Conservation (phyloP, 768 basidiomycete species). For the Lentinula guzmanii region DNA sequence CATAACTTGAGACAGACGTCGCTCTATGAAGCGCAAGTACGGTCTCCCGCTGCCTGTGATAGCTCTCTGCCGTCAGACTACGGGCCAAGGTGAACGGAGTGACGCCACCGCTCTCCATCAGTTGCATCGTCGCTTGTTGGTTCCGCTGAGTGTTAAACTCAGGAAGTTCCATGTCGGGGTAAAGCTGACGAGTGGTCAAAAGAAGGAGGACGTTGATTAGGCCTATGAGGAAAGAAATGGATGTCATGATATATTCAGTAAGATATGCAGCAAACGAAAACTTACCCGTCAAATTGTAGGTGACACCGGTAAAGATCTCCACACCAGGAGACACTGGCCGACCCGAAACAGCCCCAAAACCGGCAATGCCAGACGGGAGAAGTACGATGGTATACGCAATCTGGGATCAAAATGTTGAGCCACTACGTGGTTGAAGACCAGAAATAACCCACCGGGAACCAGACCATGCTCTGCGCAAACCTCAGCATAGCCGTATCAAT, state of each 20-base stretch:
- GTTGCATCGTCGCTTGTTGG: neutral
- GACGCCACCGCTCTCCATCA: slow-evolving; percentile 11
- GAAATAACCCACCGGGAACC: slow-evolving; percentile 17
- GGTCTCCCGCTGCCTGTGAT: neutral
- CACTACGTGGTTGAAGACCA: neutral
- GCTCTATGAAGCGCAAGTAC: neutral
- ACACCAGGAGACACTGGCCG: slow-evolving; percentile 10
- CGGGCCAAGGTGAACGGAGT: slow-evolving; percentile 12
- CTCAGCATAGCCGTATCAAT: slow-evolving; percentile 21
- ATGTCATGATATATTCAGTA: neutral
- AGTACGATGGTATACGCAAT: slow-evolving; percentile 16
- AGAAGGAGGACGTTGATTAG: slow-evolving; percentile 26
- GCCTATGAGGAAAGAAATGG: slow-evolving; percentile 10
- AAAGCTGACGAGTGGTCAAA: slow-evolving; percentile 15
- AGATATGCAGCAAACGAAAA: neutral
- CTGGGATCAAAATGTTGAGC: slow-evolving; percentile 1
- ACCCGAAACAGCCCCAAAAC: slow-evolving; percentile 11
- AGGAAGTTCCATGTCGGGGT: slow-evolving; percentile 18
- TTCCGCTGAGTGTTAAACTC: slow-evolving; percentile 17
- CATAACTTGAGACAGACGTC: neutral
- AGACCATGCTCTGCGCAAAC: slow-evolving; percentile 21
- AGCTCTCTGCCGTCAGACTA: neutral
- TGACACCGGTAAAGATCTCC: slow-evolving; percentile 10
- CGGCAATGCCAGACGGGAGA: slow-evolving; percentile 14
- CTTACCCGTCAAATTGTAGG: slow-evolving; percentile 18